Conservation (phyloP, 2,329 filamentous ascomycete genomes). For the Arthrinium phaeospermum region DNA sequence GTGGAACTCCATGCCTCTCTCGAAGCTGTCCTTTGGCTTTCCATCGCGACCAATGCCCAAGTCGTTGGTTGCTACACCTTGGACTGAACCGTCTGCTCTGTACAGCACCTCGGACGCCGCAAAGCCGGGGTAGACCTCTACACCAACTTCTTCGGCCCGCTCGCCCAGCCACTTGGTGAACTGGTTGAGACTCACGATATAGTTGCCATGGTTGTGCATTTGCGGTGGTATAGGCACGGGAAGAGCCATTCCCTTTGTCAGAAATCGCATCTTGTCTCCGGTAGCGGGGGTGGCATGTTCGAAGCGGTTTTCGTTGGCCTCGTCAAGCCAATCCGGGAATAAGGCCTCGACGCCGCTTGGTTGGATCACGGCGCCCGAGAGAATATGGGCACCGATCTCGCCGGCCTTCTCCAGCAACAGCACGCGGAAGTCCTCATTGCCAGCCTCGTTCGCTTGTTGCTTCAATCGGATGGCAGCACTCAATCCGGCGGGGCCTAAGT, state of each 20-base stretch:
- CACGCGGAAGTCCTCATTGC: conserved; percentile 95
- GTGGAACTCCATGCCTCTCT: conserved; percentile 98
- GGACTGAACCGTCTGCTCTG: conserved; percentile 82
- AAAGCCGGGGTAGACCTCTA: conserved; percentile 96
- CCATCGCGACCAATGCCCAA: conserved; percentile 83
- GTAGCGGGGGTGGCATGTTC: conserved; percentile 84
- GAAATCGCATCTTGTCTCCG: conserved; percentile 88
- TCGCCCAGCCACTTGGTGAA: conserved; percentile 96
- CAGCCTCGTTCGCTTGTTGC: conserved; percentile 91
- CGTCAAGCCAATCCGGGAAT: conserved; percentile 89
- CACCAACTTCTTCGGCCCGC: conserved; percentile 92
- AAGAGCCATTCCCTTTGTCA: conserved; percentile 80
- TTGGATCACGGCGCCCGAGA: conserved; percentile 95
- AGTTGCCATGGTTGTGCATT: conserved; percentile 98
- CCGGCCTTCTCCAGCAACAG: conserved; percentile 93
- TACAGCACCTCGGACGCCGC: conserved; percentile 94
- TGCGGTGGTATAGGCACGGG: conserved; percentile 90
- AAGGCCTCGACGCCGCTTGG: conserved; percentile 88
- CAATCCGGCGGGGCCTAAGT: conserved; percentile 81
- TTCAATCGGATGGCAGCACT: conserved; percentile 93
- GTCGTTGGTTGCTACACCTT: conserved; percentile 95
- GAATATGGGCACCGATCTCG: conserved; percentile 91
- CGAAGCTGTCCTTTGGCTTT: conserved; percentile 86
- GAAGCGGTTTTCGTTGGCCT: conserved; percentile 88
- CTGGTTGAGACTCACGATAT: conserved; percentile 94